A percentile compares a stretch with the other conserved stretches of the same genome.
Conservation (phyloP, 2,329 filamentous ascomycete genomes). For the Ceratocystis variospora region DNA sequence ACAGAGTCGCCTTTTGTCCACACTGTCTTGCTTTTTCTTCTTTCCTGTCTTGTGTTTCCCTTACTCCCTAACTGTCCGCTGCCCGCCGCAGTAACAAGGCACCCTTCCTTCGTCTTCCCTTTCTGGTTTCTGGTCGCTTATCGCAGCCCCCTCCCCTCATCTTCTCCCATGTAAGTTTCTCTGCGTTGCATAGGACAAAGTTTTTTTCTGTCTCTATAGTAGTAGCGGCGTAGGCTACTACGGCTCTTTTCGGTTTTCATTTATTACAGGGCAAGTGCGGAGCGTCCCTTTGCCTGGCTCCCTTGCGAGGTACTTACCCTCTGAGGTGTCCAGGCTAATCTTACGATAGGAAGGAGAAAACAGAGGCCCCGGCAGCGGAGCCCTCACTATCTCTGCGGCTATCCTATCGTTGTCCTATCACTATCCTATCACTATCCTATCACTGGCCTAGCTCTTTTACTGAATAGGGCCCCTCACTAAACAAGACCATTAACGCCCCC, state of each 20-base stretch:
- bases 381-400: constrained; percentile 4
- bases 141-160: constrained; percentile 4
- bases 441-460: neutral
- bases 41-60: neutral
- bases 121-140: neutral
- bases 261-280: neutral
- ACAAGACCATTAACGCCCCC: neutral
- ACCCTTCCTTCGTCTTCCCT: neutral
- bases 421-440: neutral
- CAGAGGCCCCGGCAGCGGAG: constrained; percentile 9
- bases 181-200: neutral
- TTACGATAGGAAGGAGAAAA: neutral
- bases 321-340: neutral
- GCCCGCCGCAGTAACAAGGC: constrained; percentile 8
- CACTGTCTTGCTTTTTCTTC: neutral
- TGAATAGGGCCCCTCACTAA: neutral
- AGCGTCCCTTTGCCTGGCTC: no score
- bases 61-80: neutral
- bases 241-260: neutral
- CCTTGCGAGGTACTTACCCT: no score
- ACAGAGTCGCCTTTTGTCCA: neutral
- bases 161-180: neutral
- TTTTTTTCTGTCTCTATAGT: neutral
- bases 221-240: no score
- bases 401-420: neutral